These are phyloP conservation scores for Suillus variegatus DNA, from an alignment of 768 basidiomycete species.

Conservation along the genomic window DNA sequence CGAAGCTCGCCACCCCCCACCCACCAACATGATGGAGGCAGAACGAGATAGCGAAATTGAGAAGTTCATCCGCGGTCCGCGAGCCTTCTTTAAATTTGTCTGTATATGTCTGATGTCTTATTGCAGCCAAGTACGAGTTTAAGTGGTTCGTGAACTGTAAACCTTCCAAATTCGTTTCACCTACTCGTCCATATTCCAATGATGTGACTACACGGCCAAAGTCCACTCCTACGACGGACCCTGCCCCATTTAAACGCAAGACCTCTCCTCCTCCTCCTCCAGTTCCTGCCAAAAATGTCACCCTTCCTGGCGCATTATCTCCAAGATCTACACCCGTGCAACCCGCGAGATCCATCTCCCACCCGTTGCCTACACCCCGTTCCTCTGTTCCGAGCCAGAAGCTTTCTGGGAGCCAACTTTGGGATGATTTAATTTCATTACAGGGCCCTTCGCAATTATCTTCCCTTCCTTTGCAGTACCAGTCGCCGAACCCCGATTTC, in stretches of 20 bases:
- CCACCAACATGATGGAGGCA: constrained; percentile 72
- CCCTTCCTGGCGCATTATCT: constrained; percentile 19
- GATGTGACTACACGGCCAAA: constrained; percentile 19
- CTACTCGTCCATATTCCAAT: constrained; percentile 41
- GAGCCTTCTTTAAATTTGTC: not conserved
- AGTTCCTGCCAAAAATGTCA: constrained; percentile 28
- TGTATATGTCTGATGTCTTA: not conserved
- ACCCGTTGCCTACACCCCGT: constrained; percentile 29
- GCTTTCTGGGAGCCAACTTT: constrained; percentile 42
- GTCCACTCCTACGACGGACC: constrained; percentile 19
- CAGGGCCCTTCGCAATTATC: constrained; percentile 39
- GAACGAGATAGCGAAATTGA: constrained; percentile 91
- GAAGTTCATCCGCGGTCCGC: constrained; percentile 81
- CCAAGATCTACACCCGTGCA: not conserved
- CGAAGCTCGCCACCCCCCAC: constrained; percentile 79
- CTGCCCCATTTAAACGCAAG: constrained; percentile 15
- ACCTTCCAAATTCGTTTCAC: constrained; percentile 44
- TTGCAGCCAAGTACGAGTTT: constrained; percentile 78
- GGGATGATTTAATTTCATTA: constrained; percentile 58
- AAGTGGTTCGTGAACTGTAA: constrained; percentile 61
- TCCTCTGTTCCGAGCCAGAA: constrained; percentile 18
- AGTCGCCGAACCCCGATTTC: constrained; percentile 6
- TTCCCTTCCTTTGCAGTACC: constrained; percentile 51
- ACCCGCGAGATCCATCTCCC: constrained; percentile 34
- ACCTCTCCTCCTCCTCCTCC: constrained; percentile 27